Base-by-base conservation (phyloP, 441 rosid species). In the Sinapis alba region DNA sequence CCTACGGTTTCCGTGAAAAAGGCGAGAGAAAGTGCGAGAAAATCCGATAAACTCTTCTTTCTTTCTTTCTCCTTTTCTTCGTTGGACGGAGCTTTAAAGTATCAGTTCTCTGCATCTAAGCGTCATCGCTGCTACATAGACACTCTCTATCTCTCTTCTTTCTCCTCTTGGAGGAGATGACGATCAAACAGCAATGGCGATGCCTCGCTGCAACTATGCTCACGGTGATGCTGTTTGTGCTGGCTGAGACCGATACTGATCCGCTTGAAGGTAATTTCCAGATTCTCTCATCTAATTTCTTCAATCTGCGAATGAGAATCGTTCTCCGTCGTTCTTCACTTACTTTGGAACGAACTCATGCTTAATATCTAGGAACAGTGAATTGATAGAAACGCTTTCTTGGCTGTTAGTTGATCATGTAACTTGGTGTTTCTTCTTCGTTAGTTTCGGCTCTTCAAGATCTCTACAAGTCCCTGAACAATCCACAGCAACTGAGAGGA, bases 381-480 rank as follows among this genome's bases (percentile, higher is more conserved):
- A 59, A 50, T 50, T 50, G 57, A 18, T 24, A 38, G 56, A 50
- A 68, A 36, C 47, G n/a, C 11, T 43, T 63, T 69, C 79, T 54
- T 76, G 51, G 28, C 69, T 69, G 8, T 18, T 10, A 27, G 26
- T 27, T 26, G 67, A 62, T 26, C 62, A 65, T 16, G n/a, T 58
- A 12, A 58, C 24, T 75, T 34, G 13, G 54, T 34, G 76, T 71
- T 63, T 20, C 82, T 63, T 0, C 23, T 63, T 0, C n/a, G 13
- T 80, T 91, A 96, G 98, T 89, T 27, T 53, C 50, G 57, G 93
- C 86, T 62, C 91, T 96, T 60, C 82, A 86, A 68, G 86, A 88
- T 83, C 84, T 91, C 65, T 91, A 84, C 78, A 79, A 57, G 54
- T 79, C 93, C 15, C 79, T 91, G 71, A 88, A 85, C 59, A 68